Conservation (phyloP, 2,329 filamentous ascomycete genomes). For the Onygenales sp. region DNA sequence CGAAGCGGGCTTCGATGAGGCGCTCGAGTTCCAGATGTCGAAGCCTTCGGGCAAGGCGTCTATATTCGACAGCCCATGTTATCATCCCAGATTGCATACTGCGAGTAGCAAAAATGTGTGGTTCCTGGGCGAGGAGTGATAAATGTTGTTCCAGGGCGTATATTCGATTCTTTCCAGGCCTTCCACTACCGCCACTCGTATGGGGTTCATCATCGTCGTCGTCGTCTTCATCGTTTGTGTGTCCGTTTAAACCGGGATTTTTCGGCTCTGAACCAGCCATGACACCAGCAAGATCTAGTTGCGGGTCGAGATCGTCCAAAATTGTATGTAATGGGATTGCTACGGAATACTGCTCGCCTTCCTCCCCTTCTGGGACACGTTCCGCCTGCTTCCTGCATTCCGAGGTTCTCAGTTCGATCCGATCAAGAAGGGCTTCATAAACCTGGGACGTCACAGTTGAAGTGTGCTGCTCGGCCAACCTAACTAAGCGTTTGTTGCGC, state of each 20-base stretch:
- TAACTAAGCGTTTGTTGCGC: slow-evolving; percentile 66
- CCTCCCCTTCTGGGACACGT: slow-evolving; percentile 31
- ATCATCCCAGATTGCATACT: slow-evolving; percentile 44
- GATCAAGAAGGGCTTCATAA: slow-evolving; percentile 63
- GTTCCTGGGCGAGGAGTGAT: slow-evolving; percentile 40
- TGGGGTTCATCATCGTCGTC: slow-evolving; percentile 38
- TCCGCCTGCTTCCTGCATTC: slow-evolving; percentile 48
- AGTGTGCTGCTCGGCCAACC: slow-evolving; percentile 61
- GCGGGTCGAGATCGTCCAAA: slow-evolving; percentile 26
- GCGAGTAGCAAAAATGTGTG: slow-evolving; percentile 27
- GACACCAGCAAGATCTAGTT: slow-evolving; percentile 26
- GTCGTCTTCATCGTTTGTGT: slow-evolving; percentile 35
- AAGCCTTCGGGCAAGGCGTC: slow-evolving; percentile 58
- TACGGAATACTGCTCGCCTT: slow-evolving; percentile 29
- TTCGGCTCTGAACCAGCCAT: slow-evolving; percentile 24
- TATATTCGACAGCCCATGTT: slow-evolving; percentile 78
- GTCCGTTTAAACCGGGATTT: slow-evolving; percentile 20
- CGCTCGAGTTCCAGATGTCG: slow-evolving; percentile 72
- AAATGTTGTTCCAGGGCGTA: slow-evolving; percentile 32
- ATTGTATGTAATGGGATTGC: slow-evolving; percentile 27
- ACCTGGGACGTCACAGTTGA: slow-evolving; percentile 67
- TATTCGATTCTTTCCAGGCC: slow-evolving; percentile 17
- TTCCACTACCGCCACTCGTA: slow-evolving; percentile 44
- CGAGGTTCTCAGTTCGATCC: slow-evolving; percentile 58
- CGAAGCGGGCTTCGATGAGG: slow-evolving; percentile 68